Base-by-base conservation (phyloP, 768 basidiomycete genomes). In the Suillus decipiens region DNA sequence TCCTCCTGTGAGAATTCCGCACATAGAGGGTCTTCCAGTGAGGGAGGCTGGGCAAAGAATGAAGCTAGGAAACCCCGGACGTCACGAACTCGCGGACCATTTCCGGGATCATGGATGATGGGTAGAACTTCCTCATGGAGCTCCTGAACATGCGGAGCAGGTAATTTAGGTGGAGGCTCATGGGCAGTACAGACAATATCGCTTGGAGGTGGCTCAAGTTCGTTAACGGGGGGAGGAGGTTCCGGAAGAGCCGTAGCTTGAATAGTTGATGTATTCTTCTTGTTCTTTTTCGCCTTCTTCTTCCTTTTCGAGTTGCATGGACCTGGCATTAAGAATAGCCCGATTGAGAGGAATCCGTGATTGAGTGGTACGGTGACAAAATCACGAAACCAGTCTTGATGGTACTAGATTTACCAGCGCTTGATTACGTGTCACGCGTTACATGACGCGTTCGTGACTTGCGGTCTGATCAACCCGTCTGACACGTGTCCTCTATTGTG, bases 1-100 rank as follows among this genome's bases (percentile, higher is more conserved):
- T 92, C 92, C 50, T 85, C 82, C 69, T 88, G 87, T 2, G 90
- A 86, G 70, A 92, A 93, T 68, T 91, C 90, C 19, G 87, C 88
- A 68, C 89, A 93, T 48, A 91, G 69, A 0, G 85, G 85, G 66
- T 90, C 86, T 48, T 87, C 82, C 53, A 84, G 67, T 1, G 88
- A 83, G 0, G 87, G 84, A 12, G 85, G 84, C 47, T 88, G 83
- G 8, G 90, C 86, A 71, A 92, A 90, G 65, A 80, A 86, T n/a
- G 85, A 84, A 5, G 77, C 65, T 43, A 94, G 73, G 72, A 94
- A 94, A 14, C 82, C 80, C n/a, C 76, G 78, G n/a, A 83, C 75
- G 70, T 90, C 81, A 12, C 85, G 81, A 11, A 94, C 89, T 48
- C 90, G 88, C 10, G 89, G 89, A 0, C 92, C 92, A 64, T 87